Conservation (phyloP, 2,329 filamentous ascomycete species). For the Beauveria varroae region DNA sequence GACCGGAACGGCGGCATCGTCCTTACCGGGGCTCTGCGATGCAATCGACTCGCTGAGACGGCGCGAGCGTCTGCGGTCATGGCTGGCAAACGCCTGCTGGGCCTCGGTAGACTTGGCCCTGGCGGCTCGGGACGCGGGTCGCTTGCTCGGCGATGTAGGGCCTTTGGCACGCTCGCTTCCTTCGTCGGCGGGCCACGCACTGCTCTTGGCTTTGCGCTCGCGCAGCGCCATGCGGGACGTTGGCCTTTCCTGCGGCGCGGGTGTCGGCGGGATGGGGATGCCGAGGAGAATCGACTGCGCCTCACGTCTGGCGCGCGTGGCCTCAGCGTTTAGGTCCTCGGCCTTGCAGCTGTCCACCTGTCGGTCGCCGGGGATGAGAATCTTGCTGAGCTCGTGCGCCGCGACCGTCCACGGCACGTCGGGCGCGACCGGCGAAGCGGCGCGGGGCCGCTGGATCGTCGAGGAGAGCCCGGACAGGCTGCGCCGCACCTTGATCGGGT, state of each 20-base stretch:
- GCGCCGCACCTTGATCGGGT: conserved; percentile 57
- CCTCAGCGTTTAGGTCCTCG: conserved; percentile 70
- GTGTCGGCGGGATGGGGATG: conserved; percentile 19
- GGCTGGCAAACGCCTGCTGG: neutral
- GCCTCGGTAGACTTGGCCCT: conserved; percentile 4
- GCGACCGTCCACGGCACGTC: conserved; percentile 81
- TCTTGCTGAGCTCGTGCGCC: conserved; percentile 72
- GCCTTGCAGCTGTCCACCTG: conserved; percentile 68
- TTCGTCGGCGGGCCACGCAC: neutral
- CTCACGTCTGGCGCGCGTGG: conserved; percentile 55
- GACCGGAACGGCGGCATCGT: conserved; percentile 13
- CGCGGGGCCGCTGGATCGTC: conserved; percentile 33
- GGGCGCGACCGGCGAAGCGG: conserved; percentile 62
- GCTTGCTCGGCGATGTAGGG: conserved; percentile 9
- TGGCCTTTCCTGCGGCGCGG: conserved; percentile 31
- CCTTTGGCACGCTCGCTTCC: conserved; percentile 11
- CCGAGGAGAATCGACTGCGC: conserved; percentile 45
- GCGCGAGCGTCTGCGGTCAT: conserved; percentile 21
- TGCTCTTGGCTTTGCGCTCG: conserved; percentile 55
- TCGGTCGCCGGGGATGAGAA: conserved; percentile 70
- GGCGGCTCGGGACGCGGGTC: conserved; percentile 15
- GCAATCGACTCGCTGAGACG: conserved; percentile 44
- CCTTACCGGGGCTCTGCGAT: conserved; percentile 19
- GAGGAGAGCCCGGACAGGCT: conserved; percentile 48
- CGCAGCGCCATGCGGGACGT: conserved; percentile 64